Base-by-base conservation (phyloP, 164 flowering plant genomes). In the Warburgia ugandensis region DNA sequence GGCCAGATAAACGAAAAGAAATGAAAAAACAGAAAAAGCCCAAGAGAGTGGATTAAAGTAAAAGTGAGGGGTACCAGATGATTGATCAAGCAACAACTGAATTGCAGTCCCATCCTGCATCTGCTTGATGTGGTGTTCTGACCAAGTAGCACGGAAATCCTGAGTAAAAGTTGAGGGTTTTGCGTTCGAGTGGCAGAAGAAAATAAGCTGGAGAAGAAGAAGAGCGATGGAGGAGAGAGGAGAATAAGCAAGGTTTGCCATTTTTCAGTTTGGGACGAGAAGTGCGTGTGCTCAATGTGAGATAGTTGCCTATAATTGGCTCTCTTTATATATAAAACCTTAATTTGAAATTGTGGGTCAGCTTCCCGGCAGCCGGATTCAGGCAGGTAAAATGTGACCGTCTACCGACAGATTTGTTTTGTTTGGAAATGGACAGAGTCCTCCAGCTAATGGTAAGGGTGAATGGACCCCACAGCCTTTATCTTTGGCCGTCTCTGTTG, bases 121-220 rank as follows among this genome's bases (percentile, higher is more conserved):
- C 48, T 76, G 77, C 62, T 54, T 69, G 55, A 79, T 59, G 35
- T 79, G 84, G 59, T 56, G 33, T 19, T 72, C 74, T 3, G 84
- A 45, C 84, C 84, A 79, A 0, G 81, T 76, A 56, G 74, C 56
- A 6, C 46, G 59, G 52, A 79, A 79, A 49, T 79, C 81, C 25
- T 73, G 62, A 11, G 53, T 48, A 44, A 79, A 79, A 21, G 74
- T 70, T 25, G 83, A 76, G 0, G 75, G 78, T 58, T 69, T 53
- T 0, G 56, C 77, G 6, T 10, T 17, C 12, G 47, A 45, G 8
- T 20, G 57, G 5, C 11, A 29, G 48, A 54, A 12, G 25, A 25
- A 21, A 1, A 30, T 9, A 23, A 45, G 29, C 2, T 1, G 49
- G 25, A 40, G 45, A 42, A 42, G 8, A 42, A 19, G 26, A 19